Base-by-base conservation (phyloP, 225 moss, liverwort and hornwort species). In the Marchantia polymorpha region DNA sequence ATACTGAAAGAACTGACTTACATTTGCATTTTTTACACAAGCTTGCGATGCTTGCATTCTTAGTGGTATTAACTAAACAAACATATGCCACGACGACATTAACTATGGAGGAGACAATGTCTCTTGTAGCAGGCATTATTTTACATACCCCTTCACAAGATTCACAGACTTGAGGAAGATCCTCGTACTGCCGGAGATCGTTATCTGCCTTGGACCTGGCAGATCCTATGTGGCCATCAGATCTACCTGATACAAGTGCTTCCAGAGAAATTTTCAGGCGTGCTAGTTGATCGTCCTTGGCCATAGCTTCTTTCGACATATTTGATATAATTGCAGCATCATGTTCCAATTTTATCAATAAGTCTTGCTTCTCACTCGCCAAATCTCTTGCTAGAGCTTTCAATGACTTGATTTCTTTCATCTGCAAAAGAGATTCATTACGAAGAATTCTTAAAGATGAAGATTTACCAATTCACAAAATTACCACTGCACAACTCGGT, bases 401-500 rank as follows among this genome's bases (percentile, higher is more conserved):
- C 55, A 94, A 78, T 50, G 88, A 83, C 63, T 94, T 92, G 56
- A 92, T 91, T 54, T 92, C 94, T 75, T 92, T 94, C 87, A 94
- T 91, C 94, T 94, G 81, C 64, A 22, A 73, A 0, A 29, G 12
- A 4, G 7, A 27, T 12, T 53, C 0, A 73, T 54, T 14, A 53
- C 26, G 50, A 49, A n/a, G 9, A n/a, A 22, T 22, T 49, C n/a
- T n/a, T n/a, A 8, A 20, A 50, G 17, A 68, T 20, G 19, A 69
- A 47, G 46, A 47, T 8, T 7, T 47, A 46, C 17, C 69, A 69
- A 30, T 15, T 13, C 47, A 29, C 47, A 17, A 0, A 46, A 15
- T 39, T 39, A 12, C 12, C 31, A 30, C 67, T 67, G 46, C 69
- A 69, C 30, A 4, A 13, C 27, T 30, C 30, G 27, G 1, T 27